These are phyloP conservation scores for Paraphaeosphaeria sporulosa DNA, from an alignment of 2,329 filamentous ascomycete species.

Conservation along the genomic window DNA sequence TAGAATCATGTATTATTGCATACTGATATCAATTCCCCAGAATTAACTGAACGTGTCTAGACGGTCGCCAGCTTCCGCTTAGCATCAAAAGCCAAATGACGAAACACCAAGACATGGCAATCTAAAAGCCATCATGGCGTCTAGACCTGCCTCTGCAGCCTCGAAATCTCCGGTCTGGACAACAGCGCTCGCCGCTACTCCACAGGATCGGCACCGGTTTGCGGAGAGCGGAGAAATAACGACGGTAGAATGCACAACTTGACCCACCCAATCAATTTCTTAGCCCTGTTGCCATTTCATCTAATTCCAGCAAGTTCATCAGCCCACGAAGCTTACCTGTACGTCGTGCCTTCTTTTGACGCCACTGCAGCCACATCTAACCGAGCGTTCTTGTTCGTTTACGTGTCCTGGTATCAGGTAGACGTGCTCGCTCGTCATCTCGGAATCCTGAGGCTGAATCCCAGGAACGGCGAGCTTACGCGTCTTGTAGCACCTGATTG, in stretches of 20 bases:
- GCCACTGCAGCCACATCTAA: background rate
- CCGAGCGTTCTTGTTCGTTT: background rate
- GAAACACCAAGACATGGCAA: background rate
- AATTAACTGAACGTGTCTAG: background rate
- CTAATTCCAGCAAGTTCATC: conserved; percentile 4
- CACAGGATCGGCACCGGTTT: background rate
- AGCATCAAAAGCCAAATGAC: background rate
- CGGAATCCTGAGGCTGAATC: background rate
- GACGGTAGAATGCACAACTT: conserved; percentile 9
- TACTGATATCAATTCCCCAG: background rate
- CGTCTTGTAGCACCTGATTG: background rate
- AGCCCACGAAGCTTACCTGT: conserved; percentile 5
- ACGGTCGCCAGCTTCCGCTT: background rate
- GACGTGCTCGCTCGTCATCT: conserved; percentile 2
- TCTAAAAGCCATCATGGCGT: background rate
- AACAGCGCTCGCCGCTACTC: background rate
- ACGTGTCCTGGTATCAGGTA: background rate
- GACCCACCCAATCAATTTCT: background rate
- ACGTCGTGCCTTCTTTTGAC: background rate
- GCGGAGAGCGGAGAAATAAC: conserved; percentile 11
- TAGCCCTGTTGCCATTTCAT: background rate
- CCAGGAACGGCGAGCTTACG: background rate
- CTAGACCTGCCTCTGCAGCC: background rate
- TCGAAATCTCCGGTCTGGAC: background rate
- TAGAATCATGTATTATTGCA: background rate